Percentiles rank a stretch among this genome's conserved stretches.
Conservation (phyloP, 208 protist genomes). For the Crithidia thermophila region DNA sequence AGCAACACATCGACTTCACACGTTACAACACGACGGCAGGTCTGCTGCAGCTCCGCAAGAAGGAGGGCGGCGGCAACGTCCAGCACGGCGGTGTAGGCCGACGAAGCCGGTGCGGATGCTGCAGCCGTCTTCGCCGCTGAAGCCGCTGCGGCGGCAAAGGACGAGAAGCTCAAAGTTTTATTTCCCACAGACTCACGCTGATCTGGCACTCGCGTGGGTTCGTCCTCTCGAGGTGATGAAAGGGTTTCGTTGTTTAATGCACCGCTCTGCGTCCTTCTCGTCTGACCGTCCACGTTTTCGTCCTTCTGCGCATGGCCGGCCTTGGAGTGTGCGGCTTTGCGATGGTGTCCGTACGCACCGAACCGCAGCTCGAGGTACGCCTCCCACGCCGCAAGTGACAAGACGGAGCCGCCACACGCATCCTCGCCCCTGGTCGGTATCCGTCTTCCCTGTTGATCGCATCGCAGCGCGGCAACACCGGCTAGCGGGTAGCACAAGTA, state of each 20-base stretch:
- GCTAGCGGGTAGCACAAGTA: conserved; percentile 30
- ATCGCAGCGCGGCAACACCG: conserved; percentile 1
- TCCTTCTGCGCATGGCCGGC: too few species aligned
- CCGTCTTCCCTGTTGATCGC: neutral
- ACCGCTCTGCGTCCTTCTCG: too few species aligned
- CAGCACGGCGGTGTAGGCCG: conserved; percentile 22
- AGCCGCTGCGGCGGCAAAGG: neutral
- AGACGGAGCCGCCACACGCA: neutral
- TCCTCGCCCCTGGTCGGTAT: neutral
- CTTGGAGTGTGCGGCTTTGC: neutral
- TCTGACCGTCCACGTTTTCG: too few species aligned
- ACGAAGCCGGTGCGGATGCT: neutral
- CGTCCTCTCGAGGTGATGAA: too few species aligned
- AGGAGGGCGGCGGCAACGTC: conserved; percentile 20
- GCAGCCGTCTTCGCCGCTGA: neutral
- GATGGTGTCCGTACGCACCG: neutral
- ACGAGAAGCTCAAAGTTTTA: neutral
- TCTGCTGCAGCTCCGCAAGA: conserved; percentile 13
- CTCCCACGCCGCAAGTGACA: conserved; percentile 9
- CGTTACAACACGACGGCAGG: neutral
- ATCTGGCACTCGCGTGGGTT: too few species aligned
- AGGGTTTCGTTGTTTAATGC: too few species aligned
- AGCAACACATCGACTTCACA: neutral
- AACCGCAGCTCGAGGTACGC: conserved; percentile 27
- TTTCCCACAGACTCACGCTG: neutral